Evolutionary conservation across 1,139 yeast genomes (phyloP), one percentile per base, ranked within the genome.

Genomic region (Nakaseomyces delphensis): DNA sequence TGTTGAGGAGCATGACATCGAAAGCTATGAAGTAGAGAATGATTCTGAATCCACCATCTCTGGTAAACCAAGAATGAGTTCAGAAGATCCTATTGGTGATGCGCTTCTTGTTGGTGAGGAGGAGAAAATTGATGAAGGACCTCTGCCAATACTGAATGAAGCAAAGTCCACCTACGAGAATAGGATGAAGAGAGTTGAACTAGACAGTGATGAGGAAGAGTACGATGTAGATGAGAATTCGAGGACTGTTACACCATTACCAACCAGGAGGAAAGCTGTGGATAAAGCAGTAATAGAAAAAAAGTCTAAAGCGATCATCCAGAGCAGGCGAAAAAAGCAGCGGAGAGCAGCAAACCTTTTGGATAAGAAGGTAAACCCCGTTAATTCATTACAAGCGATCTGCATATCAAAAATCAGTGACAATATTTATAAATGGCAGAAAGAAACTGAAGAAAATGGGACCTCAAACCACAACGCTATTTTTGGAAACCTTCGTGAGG

Each of bases 261-360:
- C 37, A n/a, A 41, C 29, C 14, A 27, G 41, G 11, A 35, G 33
- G 11, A 16, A 18, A 10, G 36, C 33, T 25, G 44, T 43, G 20
- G 42, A 43, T 9, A 25, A 15, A 11, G 28, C 29, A 1, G 18
- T 15, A 25, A 44, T 48, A 30, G 40, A 44, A 41, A 41, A 71
- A 65, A 53, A 77, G 69, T 60, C 81, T 74, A 43, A 41, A 28
- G 36, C 43, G 59, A 53, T 76, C 23, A 29, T 55, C 7, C 74
- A 74, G 45, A 84, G 86, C 11, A 70, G 94, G 43, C 81, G 79
- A 57, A 74, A 75, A 55, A 73, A 95, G 46, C 84, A 82, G 66
- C 77, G 76, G 63, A 68, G 83, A 30, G 96, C 97, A 0, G 83
- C 80, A 46, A 94, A 95, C 2, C 67, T 91, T 39, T 69, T 91